These are phyloP conservation scores for Fusarium chuoi DNA, from an alignment of 2,329 filamentous ascomycete genomes.

Conservation along the genomic window DNA sequence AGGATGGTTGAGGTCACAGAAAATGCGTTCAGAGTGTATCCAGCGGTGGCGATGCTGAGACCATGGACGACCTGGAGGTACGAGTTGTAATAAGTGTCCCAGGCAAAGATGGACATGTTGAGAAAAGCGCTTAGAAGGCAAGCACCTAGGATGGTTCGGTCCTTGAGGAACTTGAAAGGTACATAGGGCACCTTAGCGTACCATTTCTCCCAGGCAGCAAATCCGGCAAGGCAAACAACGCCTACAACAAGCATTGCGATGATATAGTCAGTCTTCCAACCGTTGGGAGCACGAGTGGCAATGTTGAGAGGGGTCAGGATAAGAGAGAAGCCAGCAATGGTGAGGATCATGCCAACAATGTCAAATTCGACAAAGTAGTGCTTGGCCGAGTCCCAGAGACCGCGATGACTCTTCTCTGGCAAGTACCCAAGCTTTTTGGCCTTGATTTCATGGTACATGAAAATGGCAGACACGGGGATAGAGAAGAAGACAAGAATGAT, in stretches of 20 bases:
- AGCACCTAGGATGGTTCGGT: conserved; percentile 60
- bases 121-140: conserved; percentile 53
- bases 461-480: conserved; percentile 65
- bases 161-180: conserved; percentile 59
- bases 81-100: conserved; percentile 61
- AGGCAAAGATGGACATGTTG: conserved; percentile 52
- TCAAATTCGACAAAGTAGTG: conserved; percentile 41
- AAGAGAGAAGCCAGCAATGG: conserved; percentile 62
- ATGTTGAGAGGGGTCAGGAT: conserved; percentile 72
- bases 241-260: conserved; percentile 68
- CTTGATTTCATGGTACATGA: conserved; percentile 65
- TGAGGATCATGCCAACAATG: conserved; percentile 62
- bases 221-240: conserved; percentile 56
- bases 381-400: conserved; percentile 55
- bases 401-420: conserved; percentile 53
- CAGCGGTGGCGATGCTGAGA: conserved; percentile 57
- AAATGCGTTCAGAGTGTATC: conserved; percentile 60
- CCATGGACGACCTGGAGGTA: conserved; percentile 64
- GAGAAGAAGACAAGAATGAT: conserved; percentile 71
- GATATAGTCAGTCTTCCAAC: conserved; percentile 61
- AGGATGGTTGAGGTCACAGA: conserved; percentile 60
- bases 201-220: conserved; percentile 67
- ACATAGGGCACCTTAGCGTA: conserved; percentile 57
- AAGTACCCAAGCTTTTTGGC: conserved; percentile 62
- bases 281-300: conserved; percentile 50